phyloP scores from a whole-genome alignment of 805 yeast species.

The Myxozyma lipomycoides region DNA sequence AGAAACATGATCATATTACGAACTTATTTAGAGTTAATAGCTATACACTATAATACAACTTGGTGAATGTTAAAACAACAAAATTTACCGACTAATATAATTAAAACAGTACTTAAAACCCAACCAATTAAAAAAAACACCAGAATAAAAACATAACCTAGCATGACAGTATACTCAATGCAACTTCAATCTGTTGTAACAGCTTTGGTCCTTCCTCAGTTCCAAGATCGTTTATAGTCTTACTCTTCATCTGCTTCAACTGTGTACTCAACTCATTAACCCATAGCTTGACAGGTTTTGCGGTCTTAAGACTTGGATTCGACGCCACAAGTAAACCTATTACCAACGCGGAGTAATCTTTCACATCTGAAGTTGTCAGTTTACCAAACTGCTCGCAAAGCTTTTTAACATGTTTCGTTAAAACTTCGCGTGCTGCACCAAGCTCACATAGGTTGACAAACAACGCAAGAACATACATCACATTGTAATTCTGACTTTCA shows the following conservation, averaged over 20 bases:
- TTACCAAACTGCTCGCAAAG: neutral
- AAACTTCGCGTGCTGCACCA: constrained; percentile 2
- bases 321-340: neutral
- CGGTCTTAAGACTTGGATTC: neutral
- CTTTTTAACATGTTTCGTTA: neutral
- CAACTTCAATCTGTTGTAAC: neutral
- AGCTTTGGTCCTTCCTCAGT: neutral
- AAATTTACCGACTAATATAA: too few species aligned
- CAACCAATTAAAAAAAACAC: too few species aligned
- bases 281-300: neutral
- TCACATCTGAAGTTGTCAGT: neutral
- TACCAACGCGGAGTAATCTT: too few species aligned
- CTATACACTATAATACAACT: too few species aligned
- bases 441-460: constrained; percentile 16
- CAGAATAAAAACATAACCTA: neutral
- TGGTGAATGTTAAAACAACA: too few species aligned
- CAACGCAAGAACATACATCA: constrained; percentile 18
- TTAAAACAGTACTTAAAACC: too few species aligned
- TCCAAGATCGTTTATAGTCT: neutral
- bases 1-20: too few species aligned
- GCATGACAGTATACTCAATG: neutral
- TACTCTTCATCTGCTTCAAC: neutral
- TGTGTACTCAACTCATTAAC: neutral
- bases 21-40: too few species aligned
- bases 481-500: constrained; percentile 3